Base-by-base conservation (phyloP, 2,329 filamentous ascomycete genomes). In the Exophiala calicioides region DNA sequence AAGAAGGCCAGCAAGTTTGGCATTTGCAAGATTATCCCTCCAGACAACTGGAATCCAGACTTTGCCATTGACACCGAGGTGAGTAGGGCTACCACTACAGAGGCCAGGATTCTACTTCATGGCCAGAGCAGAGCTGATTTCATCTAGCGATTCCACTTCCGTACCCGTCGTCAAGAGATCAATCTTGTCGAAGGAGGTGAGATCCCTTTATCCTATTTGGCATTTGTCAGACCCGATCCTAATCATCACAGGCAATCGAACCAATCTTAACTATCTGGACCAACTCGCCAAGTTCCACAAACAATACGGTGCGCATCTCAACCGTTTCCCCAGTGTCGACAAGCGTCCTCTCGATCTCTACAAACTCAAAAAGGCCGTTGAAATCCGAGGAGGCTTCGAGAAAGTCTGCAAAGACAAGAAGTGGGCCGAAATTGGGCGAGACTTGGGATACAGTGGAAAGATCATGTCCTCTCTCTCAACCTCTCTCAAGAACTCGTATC, bases 381-480 rank as follows among this genome's bases (percentile, higher is more conserved):
- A 97, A 65, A 85, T 88, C 21, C 83, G 93, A 53, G 93, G 93
- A 35, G 93, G 93, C 3, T 98, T 98, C 60, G 90, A 96, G 44
- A 88, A 88, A 63, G 93, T 98, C 33, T 98, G 93, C 77, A 96
- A 95, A 69, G 35, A 85, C 45, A 98, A 98, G 72, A 97, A 97
- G 72, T 98, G 93, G 93, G 93, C 93, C 12, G 93, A 98, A 68
- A 97, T 98, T 59, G 93, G 93, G 24, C 84, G 93, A 62, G 93
- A 97, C 65, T 73, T 98, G 36, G 93, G 93, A 44, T 98, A 98
- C 69, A 97, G 91, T 64, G 93, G 93, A 64, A 98, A 98, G 74
- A 98, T 98, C 55, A 98, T 98, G 93, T 97, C 91, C 2, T 97
- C 93, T 6, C 74, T 98, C 35, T 98, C 93, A 4, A 98, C 93